Evolutionary conservation across 352 stramenopile species (phyloP).

Genomic region (Globisporangium yorkense): DNA sequence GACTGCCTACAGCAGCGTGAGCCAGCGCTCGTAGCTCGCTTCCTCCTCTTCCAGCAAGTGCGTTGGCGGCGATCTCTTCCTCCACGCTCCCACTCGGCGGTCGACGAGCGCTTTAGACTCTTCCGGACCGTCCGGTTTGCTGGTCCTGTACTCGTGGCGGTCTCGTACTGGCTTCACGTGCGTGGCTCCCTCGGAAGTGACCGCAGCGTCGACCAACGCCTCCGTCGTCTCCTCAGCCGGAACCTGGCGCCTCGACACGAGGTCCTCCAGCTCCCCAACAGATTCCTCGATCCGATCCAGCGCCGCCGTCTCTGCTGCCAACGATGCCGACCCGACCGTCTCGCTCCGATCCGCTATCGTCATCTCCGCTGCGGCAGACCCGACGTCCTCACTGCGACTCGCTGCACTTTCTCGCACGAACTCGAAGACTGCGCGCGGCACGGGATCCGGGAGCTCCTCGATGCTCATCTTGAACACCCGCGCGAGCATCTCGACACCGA

Average conservation of each 20-base stretch:
- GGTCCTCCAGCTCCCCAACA: not conserved
- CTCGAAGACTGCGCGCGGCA: constrained; percentile 38
- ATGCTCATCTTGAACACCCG: constrained; percentile 71
- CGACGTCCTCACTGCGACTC: constrained; percentile 11
- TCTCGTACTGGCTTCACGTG: not conserved
- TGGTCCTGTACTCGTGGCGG: not conserved
- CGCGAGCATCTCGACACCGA: constrained; percentile 46
- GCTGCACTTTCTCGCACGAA: constrained; percentile 4
- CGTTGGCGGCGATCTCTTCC: not conserved
- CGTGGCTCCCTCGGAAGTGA: not conserved
- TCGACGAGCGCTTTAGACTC: no score
- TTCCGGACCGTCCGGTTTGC: not conserved
- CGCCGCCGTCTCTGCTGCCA: not conserved
- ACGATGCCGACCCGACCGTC: not conserved
- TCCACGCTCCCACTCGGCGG: not conserved
- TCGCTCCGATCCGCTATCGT: not conserved
- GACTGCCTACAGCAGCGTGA: not conserved
- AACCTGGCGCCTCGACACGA: not conserved
- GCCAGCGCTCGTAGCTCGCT: constrained; percentile 1
- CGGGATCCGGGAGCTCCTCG: constrained; percentile 33
- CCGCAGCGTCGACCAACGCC: no score
- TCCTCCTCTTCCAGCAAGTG: not conserved
- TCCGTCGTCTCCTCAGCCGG: not conserved
- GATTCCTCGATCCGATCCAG: not conserved
- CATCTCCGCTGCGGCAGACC: not conserved